Evolutionary conservation across 179 eudicot species (phyloP), one percentile per base, ranked within the genome.

Genomic region (Patellifolia procumbens): DNA sequence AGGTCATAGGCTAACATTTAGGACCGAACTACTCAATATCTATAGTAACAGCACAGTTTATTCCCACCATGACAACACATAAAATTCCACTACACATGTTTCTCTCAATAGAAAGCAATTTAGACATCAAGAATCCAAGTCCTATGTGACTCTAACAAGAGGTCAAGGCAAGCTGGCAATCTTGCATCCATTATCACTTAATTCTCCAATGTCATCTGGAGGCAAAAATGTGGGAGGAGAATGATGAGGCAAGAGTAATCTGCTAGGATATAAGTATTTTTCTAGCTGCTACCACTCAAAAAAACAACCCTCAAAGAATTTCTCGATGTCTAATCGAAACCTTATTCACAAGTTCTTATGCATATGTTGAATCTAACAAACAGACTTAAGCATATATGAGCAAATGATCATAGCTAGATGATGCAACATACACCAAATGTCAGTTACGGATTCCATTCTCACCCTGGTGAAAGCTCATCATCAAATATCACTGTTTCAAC

Each of bases 401-500:
- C 46, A 66, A 8, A 12, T 2, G 24, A 51, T 22, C 17, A 64
- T 64, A 65, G 37, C 37, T 64, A 51, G 34, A 8, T 9, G 10
- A 28, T 58, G 64, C 20, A 43, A 56, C 49, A 72, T 55, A 32
- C 31, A 35, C 35, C 13, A 56, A 60, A 67, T 60, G 66, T 31
- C 11, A 78, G 31, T 42, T 53, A 42, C 51, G 28, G 19, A 45
- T 22, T 24, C 11, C 61, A 24, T 86, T 82, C 91, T 70, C 68
- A 95, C 99, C 99, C 99, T 31, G 96, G 88, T 77, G 97, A 93
- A 80, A 95, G 99, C 81, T 95, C 99, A 56, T 95, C 99, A 76
- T 93, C 98, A 82, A 95, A 95, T 83, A 95, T 88, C 67, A 95
- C 97, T 34, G 97, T 93, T 89, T 95, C 99, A 71, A 88, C 96